Base-by-base conservation (phyloP, 768 basidiomycete genomes). In the Gloeopeniophorella convolvens region DNA sequence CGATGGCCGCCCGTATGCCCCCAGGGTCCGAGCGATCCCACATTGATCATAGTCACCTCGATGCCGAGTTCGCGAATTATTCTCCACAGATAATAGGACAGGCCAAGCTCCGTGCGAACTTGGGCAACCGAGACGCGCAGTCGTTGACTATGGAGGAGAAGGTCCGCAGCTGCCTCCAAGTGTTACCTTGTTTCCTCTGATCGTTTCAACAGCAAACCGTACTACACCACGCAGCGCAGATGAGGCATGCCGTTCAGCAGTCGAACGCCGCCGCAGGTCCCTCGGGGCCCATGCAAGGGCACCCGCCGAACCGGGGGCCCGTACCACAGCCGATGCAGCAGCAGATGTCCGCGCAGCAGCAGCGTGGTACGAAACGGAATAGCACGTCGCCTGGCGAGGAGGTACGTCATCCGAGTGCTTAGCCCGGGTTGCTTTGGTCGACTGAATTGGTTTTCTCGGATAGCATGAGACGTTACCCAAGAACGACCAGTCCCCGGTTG, bases 111-210 rank as follows among this genome's bases (percentile, higher is more conserved):
- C 79, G 79, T 13, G 35, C 73, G 23, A 73, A 73, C 6, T 12
- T 75, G 1, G 60, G 45, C 1, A 75, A 77, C 21, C 82, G 76
- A 63, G 77, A 81, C 11, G 30, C 71, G 0, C 56, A 50, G 3
- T 54, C 65, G 13, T 61, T 83, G 55, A 72, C 69, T 30, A 26
- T 60, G n/a, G 65, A 69, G 0, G 85, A 87, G n/a, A 87, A 85
- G 76, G 85, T 84, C 10, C 3, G 47, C 54, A 35, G 66, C 50
- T 20, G 9, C 21, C 23, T 18, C 23, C 1, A 27, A 23, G 40
- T 32, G 31, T 50, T 61, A 51, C 43, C 42, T 15, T 27, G 26
- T n/a, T 20, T 13, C 36, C 41, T 31, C 32, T 45, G 26, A 10
- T 48, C 8, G 23, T 43, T 30, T 13, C 27, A 11, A 15, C 39